Evolutionary conservation across 495 filamentous ascomycete genomes (phyloP), one percentile per base, ranked within the genome.

Genomic region (Aspergillus sclerotioniger): DNA sequence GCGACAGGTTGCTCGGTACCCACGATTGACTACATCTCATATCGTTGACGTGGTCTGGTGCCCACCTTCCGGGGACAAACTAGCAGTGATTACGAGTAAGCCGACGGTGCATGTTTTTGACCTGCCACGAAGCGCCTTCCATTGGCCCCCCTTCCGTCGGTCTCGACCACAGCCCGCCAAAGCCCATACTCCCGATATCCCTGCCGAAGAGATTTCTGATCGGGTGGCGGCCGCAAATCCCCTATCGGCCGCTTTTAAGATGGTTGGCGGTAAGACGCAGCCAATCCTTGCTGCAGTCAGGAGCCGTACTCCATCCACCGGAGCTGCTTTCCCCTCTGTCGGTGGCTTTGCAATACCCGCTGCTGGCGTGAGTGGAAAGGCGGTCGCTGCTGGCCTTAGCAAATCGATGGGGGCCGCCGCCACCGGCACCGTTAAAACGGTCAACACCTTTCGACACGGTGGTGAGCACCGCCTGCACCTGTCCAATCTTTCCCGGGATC

Each of bases 51-150:
- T 96, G 16, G 86, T 86, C 8, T 98, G 94, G 94, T 87, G 86
- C 1, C 79, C 83, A 39, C 92, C 93, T 8, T 85, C 84, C 45
- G 90, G 88, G 12, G 90, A 96, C 62, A 81, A 87, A 58, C 69
- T 91, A 12, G 92, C 92, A 12, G 84, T 98, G 66, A 82, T 96
- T 46, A 97, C 93, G 9, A 87, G 93, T 56, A 88, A 90, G 61
- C 90, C 93, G n/a, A 98, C 94, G 2, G 86, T 96, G 5, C 94
- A 98, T 71, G 83, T 96, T 21, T 86, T 94, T 62, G 89, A 96
- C 62, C 74, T 97, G 47, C 90, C 91, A n/a, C 74, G 84, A 25
- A 88, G 83, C 51, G 90, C 91, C 3, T 92, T 91, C 56, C 84
- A 88, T 43, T 97, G 92, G 93, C 92, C 92, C 31, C 92, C 92